Evolutionary conservation across 1,284 basidiomycete species (phyloP).

Genomic region (Marasmius sp.): DNA sequence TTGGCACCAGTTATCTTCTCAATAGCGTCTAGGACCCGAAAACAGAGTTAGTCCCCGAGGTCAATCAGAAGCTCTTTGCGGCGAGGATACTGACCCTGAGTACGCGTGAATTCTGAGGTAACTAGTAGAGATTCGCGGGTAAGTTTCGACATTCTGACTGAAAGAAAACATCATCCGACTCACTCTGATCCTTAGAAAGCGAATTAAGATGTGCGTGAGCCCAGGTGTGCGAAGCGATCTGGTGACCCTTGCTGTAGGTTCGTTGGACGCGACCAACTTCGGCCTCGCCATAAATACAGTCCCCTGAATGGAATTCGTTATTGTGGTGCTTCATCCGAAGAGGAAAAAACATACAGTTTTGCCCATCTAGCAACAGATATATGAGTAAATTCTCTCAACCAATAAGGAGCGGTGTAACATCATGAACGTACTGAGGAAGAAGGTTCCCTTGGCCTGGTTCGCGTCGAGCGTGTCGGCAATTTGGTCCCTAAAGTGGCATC

Average conservation of each 20-base stretch:
- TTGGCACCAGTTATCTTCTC: neutral
- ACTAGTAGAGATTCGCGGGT: neutral
- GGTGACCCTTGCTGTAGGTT: constrained; percentile 37
- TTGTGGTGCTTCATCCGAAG: neutral
- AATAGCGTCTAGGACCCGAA: constrained; percentile 14
- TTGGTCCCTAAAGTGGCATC: constrained; percentile 12
- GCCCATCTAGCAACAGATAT: neutral
- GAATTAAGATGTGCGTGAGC: constrained; percentile 33
- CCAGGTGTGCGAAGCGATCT: constrained; percentile 45
- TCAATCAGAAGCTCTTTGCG: neutral
- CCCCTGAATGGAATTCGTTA: constrained; percentile 21
- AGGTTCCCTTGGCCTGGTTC: constrained; percentile 38
- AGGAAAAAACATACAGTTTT: neutral
- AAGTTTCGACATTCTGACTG: neutral
- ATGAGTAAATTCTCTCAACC: constrained; percentile 13
- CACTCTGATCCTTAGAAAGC: constrained; percentile 35
- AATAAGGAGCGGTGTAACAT: constrained; percentile 21
- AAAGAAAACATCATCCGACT: constrained; percentile 11
- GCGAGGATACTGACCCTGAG: neutral
- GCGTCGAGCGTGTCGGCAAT: constrained; percentile 21
- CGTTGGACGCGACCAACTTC: constrained; percentile 32
- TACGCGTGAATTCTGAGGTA: neutral
- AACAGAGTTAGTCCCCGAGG: neutral
- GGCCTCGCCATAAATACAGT: constrained; percentile 40
- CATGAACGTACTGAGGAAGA: constrained; percentile 40